Evolutionary conservation across 2,329 filamentous ascomycete genomes (phyloP).

Genomic region (Lasiodiplodia gonubiensis): DNA sequence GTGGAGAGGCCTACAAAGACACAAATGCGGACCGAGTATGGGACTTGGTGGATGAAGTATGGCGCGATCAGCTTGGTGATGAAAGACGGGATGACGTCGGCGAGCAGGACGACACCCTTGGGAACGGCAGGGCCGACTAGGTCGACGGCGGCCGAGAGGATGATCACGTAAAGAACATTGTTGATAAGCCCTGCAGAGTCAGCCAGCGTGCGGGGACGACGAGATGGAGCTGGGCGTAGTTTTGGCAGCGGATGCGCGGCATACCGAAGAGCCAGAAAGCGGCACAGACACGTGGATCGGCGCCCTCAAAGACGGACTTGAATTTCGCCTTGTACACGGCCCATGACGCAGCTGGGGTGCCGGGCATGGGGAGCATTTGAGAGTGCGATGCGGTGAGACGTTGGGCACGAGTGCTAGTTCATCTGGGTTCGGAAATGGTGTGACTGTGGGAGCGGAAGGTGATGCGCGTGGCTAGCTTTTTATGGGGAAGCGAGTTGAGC

Average conservation of each 20-base stretch:
- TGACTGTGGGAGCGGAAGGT: slow-evolving; percentile 9
- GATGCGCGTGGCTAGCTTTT: slow-evolving; percentile 24
- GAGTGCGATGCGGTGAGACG: slow-evolving; percentile 12
- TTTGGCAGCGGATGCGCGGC: slow-evolving; percentile 54
- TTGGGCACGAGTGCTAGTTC: slow-evolving; percentile 18
- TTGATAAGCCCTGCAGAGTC: slow-evolving; percentile 76
- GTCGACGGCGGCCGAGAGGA: slow-evolving; percentile 92
- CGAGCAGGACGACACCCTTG: slow-evolving; percentile 90
- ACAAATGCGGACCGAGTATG: slow-evolving; percentile 77
- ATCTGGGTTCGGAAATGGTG: slow-evolving; percentile 20
- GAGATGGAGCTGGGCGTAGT: background rate
- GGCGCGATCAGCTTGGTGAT: slow-evolving; percentile 85
- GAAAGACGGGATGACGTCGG: slow-evolving; percentile 90
- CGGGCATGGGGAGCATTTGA: slow-evolving; percentile 59
- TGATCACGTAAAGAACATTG: slow-evolving; percentile 97
- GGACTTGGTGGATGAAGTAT: slow-evolving; percentile 89
- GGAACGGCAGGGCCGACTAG: slow-evolving; percentile 86
- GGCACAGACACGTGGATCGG: slow-evolving; percentile 72
- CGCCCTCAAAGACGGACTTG: slow-evolving; percentile 66
- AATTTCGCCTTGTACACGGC: slow-evolving; percentile 73
- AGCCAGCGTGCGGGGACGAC: slow-evolving; percentile 5
- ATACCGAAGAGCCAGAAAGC: slow-evolving; percentile 96
- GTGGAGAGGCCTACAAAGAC: slow-evolving; percentile 77
- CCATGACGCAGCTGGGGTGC: slow-evolving; percentile 70
- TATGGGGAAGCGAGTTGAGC: slow-evolving; percentile 17